Evolutionary conservation across 768 basidiomycete species (phyloP).

Genomic region (Omphalotus guepiniiformis): DNA sequence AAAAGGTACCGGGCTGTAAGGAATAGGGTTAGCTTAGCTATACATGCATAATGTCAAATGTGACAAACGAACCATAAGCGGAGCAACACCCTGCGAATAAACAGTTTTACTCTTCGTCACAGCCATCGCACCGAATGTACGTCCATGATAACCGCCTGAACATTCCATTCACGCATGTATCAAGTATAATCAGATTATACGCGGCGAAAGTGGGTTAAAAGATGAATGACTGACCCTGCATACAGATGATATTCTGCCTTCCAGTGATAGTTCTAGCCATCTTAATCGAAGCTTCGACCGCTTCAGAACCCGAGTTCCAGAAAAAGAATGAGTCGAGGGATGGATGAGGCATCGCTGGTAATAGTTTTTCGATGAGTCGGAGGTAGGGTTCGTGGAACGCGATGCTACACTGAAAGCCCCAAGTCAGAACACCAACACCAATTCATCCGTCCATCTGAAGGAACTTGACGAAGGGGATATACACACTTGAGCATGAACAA

Average conservation of each 20-base stretch:
- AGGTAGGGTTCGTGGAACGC: conserved; percentile 85
- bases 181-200: neutral
- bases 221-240: conserved; percentile 62
- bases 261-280: conserved; percentile 77
- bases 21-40: neutral
- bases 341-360: conserved; percentile 86
- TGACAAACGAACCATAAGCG: conserved; percentile 66
- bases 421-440: too few species aligned
- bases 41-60: conserved; percentile 5
- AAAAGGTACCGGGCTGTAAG: conserved; percentile 74
- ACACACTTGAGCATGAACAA: conserved; percentile 74
- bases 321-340: conserved; percentile 96
- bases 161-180: neutral
- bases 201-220: neutral
- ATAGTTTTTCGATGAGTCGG: conserved; percentile 75
- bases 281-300: conserved; percentile 86
- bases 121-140: conserved; percentile 91
- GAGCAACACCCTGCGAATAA: conserved; percentile 74
- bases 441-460: neutral
- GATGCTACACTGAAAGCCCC: conserved; percentile 75
- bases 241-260: conserved; percentile 81
- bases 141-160: conserved; percentile 80
- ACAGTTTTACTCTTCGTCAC: conserved; percentile 93
- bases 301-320: conserved; percentile 95
- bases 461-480: neutral